Base-by-base conservation (phyloP, 2,329 filamentous ascomycete genomes). In the Ceratocystiopsis sp. region DNA sequence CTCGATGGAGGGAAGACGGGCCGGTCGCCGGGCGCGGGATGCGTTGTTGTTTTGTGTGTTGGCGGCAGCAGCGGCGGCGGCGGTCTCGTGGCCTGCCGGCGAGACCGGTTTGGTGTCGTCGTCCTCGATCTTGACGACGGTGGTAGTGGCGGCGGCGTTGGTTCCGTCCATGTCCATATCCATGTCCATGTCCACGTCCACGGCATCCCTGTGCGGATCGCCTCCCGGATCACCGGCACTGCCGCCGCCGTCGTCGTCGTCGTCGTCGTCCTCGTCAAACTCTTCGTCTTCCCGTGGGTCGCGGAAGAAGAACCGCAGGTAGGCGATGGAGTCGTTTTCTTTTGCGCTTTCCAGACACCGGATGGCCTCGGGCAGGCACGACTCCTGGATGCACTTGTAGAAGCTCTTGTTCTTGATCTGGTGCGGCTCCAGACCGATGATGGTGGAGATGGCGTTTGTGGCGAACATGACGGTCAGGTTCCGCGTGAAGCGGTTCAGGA, bases 321-420 rank as follows among this genome's bases (percentile, higher is more conserved):
- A 93, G 2, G 85, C 84, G 53, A 93, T 91, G 2, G 85, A 93
- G 57, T 93, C 84, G 53, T 93, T 93, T 25, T 80, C 80, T 57
- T 93, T 93, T 18, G 85, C 84, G 50, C 80, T 81, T 59, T 93
- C 85, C 32, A 93, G 61, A 52, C 81, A 87, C 48, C 75, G 73
- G 33, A 89, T 75, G 4, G 84, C 84, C 51, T 91, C 82, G 10
- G 72, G 65, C 25, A 91, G 65, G 51, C 83, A 91, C 47, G 77
- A 80, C 51, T 83, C 75, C 45, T 82, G 74, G 41, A 93, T 91
- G 55, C 82, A 89, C 52, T 85, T 82, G 57, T 93, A 93, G 57
- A 93, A 93, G 56, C 83, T 87, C 51, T 78, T 79, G 37, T 82
- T 77, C 49, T 76, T 71, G 49, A 93, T 71, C 43, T 80, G 69